phyloP scores from a whole-genome alignment of 495 filamentous ascomycete species.

The Penicillium antarcticum region DNA sequence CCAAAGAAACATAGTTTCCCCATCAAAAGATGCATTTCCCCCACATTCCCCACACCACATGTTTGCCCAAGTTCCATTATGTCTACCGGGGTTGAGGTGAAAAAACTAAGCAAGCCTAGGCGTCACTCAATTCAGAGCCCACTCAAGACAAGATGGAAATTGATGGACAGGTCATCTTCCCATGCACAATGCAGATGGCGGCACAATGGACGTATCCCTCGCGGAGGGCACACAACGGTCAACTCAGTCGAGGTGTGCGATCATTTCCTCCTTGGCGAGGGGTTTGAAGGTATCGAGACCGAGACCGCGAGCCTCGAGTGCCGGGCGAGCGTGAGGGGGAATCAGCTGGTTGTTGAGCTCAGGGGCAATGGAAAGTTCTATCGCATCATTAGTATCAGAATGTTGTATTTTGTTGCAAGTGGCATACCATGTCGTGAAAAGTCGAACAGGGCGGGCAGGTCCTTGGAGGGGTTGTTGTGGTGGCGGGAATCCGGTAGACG shows the following conservation, averaged over 20 bases:
- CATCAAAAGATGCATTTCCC: slow-evolving; percentile 25
- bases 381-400: slow-evolving; percentile 12
- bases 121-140: slow-evolving; percentile 27
- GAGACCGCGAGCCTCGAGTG: slow-evolving; percentile 71
- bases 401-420: neutral
- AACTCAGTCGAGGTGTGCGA: slow-evolving; percentile 91
- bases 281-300: slow-evolving; percentile 94
- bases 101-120: slow-evolving; percentile 9
- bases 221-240: slow-evolving; percentile 29
- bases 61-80: slow-evolving; percentile 16
- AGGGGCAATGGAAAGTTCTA: slow-evolving; percentile 94
- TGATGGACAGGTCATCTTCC: slow-evolving; percentile 32
- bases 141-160: slow-evolving; percentile 35
- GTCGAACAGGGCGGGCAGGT: slow-evolving; percentile 86
- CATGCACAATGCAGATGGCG: slow-evolving; percentile 27
- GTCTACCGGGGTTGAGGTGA: slow-evolving; percentile 1
- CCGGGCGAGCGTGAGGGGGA: slow-evolving; percentile 72
- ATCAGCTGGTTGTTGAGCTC: slow-evolving; percentile 83
- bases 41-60: slow-evolving; percentile 15
- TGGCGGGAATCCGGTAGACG: slow-evolving; percentile 92
- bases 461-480: slow-evolving; percentile 67
- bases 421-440: slow-evolving; percentile 84
- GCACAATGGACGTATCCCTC: slow-evolving; percentile 39
- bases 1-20: slow-evolving; percentile 29
- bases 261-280: slow-evolving; percentile 90